These are phyloP conservation scores for Diphasiastrum complanatum DNA, from an alignment of 83 land plant genomes.

Conservation along the genomic window DNA sequence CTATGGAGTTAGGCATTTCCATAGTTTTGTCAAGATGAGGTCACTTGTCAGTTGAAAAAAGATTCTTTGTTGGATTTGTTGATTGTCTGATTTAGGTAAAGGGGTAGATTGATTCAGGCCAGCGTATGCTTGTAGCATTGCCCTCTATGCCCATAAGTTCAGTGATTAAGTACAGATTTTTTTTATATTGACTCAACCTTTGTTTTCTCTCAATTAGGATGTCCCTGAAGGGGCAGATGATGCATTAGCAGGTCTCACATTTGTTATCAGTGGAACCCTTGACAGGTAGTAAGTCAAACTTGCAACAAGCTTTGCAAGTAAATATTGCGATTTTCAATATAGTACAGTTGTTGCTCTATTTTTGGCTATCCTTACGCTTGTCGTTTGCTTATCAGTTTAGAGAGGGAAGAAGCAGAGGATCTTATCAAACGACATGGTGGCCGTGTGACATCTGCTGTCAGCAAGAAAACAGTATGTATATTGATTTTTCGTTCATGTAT, in stretches of 20 bases:
- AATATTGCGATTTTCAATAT: neutral
- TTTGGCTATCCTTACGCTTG: too few relatives aligned
- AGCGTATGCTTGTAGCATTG: neutral
- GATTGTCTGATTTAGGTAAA: too few relatives aligned
- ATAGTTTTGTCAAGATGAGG: too few relatives aligned
- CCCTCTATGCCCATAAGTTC: neutral
- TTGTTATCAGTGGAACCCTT: constrained; percentile 98
- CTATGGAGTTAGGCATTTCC: too few relatives aligned
- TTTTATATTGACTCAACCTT: neutral
- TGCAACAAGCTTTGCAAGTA: too few relatives aligned
- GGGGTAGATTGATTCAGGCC: too few relatives aligned
- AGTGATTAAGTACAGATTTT: constrained; percentile 15
- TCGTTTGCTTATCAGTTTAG: constrained; percentile 49
- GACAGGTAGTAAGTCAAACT: constrained; percentile 62
- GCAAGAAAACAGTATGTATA: constrained; percentile 83
- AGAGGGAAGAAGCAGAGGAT: constrained; percentile 98
- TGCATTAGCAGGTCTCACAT: constrained; percentile 81
- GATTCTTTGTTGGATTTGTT: too few relatives aligned
- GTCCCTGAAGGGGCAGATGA: constrained; percentile 90
- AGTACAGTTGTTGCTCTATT: neutral
- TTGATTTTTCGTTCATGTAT: constrained; percentile 1
- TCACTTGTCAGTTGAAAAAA: too few relatives aligned
- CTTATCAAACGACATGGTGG: constrained; percentile 93
- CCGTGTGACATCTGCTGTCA: constrained; percentile 86
- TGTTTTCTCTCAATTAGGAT: constrained; percentile 48